A percentile compares a stretch with the other conserved stretches of the same genome.
Evolutionary conservation across 1,284 basidiomycete species (phyloP).

Genomic region (Boletus semigastroideus): DNA sequence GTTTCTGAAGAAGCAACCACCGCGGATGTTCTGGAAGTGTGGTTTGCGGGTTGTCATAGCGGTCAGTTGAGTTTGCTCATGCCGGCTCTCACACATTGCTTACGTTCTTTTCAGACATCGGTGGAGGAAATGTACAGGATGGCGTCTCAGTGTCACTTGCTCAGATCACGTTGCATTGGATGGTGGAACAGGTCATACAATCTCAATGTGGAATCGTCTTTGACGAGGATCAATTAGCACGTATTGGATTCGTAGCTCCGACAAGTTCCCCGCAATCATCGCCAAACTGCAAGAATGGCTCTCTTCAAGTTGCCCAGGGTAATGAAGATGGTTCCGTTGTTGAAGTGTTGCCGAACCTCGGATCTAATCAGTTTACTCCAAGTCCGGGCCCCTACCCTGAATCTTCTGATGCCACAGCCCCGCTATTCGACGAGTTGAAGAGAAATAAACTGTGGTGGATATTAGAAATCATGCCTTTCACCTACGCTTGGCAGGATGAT

Average conservation of each 20-base stretch:
- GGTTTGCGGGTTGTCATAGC: slow-evolving; percentile 61
- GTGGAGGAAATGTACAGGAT: slow-evolving; percentile 59
- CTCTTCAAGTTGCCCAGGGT: no score
- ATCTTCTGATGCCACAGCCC: slow-evolving; percentile 1
- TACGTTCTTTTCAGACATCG: slow-evolving; percentile 52
- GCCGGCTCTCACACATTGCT: not conserved
- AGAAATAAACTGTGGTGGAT: slow-evolving; percentile 29
- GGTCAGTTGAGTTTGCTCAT: slow-evolving; percentile 38
- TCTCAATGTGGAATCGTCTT: slow-evolving; percentile 55
- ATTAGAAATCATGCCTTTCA: slow-evolving; percentile 29
- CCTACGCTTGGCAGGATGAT: slow-evolving; percentile 29
- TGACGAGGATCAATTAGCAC: slow-evolving; percentile 41
- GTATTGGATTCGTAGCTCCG: slow-evolving; percentile 31
- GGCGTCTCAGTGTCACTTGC: slow-evolving; percentile 43
- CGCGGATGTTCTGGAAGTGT: slow-evolving; percentile 60
- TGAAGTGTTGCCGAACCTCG: not conserved
- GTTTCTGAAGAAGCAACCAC: slow-evolving; percentile 20
- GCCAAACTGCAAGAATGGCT: not conserved
- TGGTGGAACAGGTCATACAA: slow-evolving; percentile 56
- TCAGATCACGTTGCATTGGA: slow-evolving; percentile 71
- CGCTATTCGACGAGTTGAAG: slow-evolving; percentile 24
- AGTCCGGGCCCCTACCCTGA: slow-evolving; percentile 13
- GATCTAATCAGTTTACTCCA: not conserved
- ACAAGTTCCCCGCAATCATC: not conserved
- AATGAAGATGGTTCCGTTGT: no score